phyloP scores from a whole-genome alignment of 1,284 basidiomycete genomes.

The Pseudozyma sp. region DNA sequence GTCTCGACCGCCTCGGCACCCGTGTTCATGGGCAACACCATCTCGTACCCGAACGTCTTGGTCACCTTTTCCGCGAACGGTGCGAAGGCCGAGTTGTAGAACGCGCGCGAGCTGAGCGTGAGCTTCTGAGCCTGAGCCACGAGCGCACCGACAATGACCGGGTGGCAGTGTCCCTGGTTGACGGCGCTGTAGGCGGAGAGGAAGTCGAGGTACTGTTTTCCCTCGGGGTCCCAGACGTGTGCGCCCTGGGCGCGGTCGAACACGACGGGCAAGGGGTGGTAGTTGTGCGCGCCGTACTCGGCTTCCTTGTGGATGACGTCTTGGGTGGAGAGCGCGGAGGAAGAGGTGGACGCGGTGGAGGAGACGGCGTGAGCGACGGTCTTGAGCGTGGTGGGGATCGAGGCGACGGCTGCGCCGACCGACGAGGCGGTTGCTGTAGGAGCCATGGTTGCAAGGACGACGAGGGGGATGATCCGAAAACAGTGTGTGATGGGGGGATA shows the following conservation, averaged over 20 bases:
- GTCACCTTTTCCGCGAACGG: slow-evolving; percentile 88
- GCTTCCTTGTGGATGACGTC: slow-evolving; percentile 85
- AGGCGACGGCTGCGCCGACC: slow-evolving; percentile 24
- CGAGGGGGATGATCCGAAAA: not conserved
- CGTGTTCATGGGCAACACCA: slow-evolving; percentile 99
- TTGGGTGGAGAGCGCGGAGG: slow-evolving; percentile 69
- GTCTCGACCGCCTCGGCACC: slow-evolving; percentile 97
- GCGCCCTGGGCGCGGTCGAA: slow-evolving; percentile 90
- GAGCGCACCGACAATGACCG: slow-evolving; percentile 83
- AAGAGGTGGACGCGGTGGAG: slow-evolving; percentile 36
- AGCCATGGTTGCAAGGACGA: slow-evolving; percentile 32
- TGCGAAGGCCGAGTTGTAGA: slow-evolving; percentile 93
- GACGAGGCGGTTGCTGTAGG: slow-evolving; percentile 44
- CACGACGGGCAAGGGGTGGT: slow-evolving; percentile 94
- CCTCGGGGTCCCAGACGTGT: slow-evolving; percentile 96
- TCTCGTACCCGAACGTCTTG: slow-evolving; percentile 74
- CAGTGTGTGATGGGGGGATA: not conserved
- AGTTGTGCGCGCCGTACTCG: slow-evolving; percentile 84
- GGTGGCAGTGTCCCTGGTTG: slow-evolving; percentile 91
- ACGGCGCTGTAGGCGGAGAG: slow-evolving; percentile 94
- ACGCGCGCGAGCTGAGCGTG: slow-evolving; percentile 93
- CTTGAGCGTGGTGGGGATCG: slow-evolving; percentile 42
- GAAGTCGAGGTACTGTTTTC: slow-evolving; percentile 76
- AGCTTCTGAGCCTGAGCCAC: slow-evolving; percentile 87
- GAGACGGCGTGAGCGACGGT: slow-evolving; percentile 35